Evolutionary conservation across 2,329 filamentous ascomycete genomes (phyloP).

Genomic region (Exserohilum rostratum): DNA sequence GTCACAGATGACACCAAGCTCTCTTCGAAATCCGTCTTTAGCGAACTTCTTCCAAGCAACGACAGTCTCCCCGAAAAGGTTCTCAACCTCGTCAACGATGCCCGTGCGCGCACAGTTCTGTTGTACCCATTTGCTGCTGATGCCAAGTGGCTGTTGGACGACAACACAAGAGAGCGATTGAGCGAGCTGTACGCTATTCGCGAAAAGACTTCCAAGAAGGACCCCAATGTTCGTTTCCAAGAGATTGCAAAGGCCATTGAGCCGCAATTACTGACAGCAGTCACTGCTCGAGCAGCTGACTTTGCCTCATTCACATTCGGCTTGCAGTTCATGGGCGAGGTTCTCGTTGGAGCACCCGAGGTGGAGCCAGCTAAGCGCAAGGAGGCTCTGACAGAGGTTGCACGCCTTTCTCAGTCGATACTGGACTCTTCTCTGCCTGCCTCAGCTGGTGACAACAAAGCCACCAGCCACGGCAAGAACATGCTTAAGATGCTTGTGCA

Average conservation of each 20-base stretch:
- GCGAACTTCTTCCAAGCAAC: constrained; percentile 71
- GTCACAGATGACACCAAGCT: constrained; percentile 94
- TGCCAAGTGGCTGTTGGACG: constrained; percentile 65
- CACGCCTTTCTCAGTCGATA: constrained; percentile 48
- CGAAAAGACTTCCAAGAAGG: constrained; percentile 89
- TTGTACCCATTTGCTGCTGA: constrained; percentile 78
- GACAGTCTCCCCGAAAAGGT: constrained; percentile 67
- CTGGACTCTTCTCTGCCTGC: constrained; percentile 44
- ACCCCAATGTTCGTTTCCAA: constrained; percentile 73
- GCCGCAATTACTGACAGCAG: constrained; percentile 74
- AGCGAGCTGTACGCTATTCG: constrained; percentile 80
- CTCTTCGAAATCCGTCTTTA: constrained; percentile 81
- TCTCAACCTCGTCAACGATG: constrained; percentile 67
- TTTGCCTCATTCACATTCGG: constrained; percentile 80
- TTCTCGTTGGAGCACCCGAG: constrained; percentile 75
- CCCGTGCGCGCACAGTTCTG: constrained; percentile 69
- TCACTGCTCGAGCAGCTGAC: constrained; percentile 69
- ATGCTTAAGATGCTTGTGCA: constrained; percentile 92
- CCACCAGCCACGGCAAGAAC: constrained; percentile 71
- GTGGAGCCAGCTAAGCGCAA: constrained; percentile 65
- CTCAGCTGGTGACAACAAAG: constrained; percentile 45
- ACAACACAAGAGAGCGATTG: constrained; percentile 71
- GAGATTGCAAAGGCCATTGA: constrained; percentile 79
- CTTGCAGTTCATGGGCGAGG: constrained; percentile 83
- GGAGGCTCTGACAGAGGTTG: constrained; percentile 71